Base-by-base conservation (phyloP, 1,139 yeast genomes). In the Pichia sp. region DNA sequence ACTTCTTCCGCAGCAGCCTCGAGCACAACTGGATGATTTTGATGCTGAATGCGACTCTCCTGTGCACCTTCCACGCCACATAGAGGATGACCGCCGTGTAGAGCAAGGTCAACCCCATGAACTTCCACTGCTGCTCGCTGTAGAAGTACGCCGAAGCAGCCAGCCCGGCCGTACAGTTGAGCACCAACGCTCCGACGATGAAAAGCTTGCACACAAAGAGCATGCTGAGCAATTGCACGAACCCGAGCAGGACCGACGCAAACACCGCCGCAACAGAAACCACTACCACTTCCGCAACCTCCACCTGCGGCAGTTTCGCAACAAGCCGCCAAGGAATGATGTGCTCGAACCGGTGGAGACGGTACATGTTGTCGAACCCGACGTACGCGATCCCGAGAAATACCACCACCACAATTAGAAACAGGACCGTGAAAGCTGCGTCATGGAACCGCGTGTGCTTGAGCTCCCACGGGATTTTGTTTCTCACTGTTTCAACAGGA, bases 141-240 rank as follows among this genome's bases (percentile, higher is more conserved):
- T 88, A 76, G 67, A 87, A 89, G 70, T 81, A 85, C 59, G 89
- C 81, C 7, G 90, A 80, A 5, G 96, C 84, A 13, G 87, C 96
- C 40, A 89, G 64, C 1, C 95, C 92, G 55, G 88, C 69, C 1
- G 84, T 65, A 34, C 88, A 75, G 64, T 89, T 90, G 50, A 84
- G 70, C 32, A 87, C 74, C 63, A 90, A 78, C 3, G 95, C 89
- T 30, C 82, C 71, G 55, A 81, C 78, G 62, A 92, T 87, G 68
- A 90, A 92, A 51, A 78, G 68, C 56, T 77, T 75, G 11, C 50
- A 97, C 89, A 54, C 80, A 81, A 63, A 78, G 56, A 61, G 90
- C 72, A 8, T 95, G 92, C 54, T 49, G 5, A 54, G 2, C 8
- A 56, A 19, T 32, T 52, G 57, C 2, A 52, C 8, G 59, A 82